phyloP scores from a whole-genome alignment of 257 asterid genomes.

The Ehretia macrophylla region DNA sequence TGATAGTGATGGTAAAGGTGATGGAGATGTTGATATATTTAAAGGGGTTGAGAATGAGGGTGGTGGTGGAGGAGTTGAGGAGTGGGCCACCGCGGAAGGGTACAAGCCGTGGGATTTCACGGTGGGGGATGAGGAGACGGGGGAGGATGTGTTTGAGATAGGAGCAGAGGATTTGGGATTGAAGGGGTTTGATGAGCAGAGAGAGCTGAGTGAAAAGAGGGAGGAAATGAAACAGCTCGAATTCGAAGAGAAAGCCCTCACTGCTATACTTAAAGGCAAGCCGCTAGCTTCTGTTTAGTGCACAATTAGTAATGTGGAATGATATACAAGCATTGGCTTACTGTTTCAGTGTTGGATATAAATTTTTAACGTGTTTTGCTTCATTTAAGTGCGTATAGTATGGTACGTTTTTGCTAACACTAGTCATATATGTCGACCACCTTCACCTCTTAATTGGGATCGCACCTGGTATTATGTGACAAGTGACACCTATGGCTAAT shows the following conservation, averaged over 20 bases:
- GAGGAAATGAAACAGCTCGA: constrained; percentile 46
- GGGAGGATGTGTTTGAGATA: constrained; percentile 41
- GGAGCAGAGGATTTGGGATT: constrained; percentile 24
- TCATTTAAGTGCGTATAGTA: too few species aligned
- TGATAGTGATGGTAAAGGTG: background rate
- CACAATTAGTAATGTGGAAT: background rate
- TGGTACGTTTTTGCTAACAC: too few species aligned
- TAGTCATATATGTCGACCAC: too few species aligned
- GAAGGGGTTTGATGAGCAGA: constrained; percentile 20
- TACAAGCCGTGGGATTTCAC: constrained; percentile 46
- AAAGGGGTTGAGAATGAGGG: constrained; percentile 18
- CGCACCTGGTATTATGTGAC: too few species aligned
- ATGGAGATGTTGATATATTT: constrained; percentile 15
- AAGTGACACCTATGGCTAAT: background rate
- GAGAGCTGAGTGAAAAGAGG: constrained; percentile 19
- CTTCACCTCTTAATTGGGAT: too few species aligned
- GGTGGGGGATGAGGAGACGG: constrained; percentile 29
- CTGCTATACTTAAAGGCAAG: constrained; percentile 56
- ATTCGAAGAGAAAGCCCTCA: constrained; percentile 55
- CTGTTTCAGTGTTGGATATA: too few species aligned
- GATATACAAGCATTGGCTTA: too few species aligned
- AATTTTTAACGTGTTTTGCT: too few species aligned
- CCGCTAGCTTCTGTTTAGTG: background rate
- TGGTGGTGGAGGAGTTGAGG: constrained; percentile 24
- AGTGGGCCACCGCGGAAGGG: constrained; percentile 32